These are phyloP conservation scores for Neophaeococcomyces aloes DNA, from an alignment of 2,329 filamentous ascomycete genomes.

Conservation along the genomic window DNA sequence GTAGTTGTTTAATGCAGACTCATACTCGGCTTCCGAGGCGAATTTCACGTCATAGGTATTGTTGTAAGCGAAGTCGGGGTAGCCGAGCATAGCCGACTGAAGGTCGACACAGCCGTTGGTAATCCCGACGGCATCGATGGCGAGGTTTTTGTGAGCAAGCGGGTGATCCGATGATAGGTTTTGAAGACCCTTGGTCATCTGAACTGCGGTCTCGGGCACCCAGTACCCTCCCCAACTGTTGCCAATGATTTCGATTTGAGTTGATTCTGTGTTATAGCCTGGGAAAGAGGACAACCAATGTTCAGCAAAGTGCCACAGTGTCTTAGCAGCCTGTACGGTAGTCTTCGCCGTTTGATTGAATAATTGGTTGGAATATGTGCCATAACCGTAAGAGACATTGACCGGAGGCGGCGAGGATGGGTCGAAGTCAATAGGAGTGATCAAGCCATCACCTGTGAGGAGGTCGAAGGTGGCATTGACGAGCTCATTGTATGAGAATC, in stretches of 20 bases:
- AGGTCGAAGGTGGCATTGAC: constrained; percentile 30
- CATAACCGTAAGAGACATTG: constrained; percentile 44
- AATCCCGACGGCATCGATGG: constrained; percentile 44
- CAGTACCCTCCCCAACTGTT: constrained; percentile 37
- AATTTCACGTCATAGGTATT: constrained; percentile 48
- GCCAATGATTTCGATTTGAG: constrained; percentile 31
- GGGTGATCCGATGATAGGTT: constrained; percentile 9
- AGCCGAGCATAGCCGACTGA: constrained; percentile 38
- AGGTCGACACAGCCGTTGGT: constrained; percentile 48
- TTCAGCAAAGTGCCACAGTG: constrained; percentile 46
- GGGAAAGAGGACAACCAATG: constrained; percentile 51
- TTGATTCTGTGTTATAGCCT: constrained; percentile 41
- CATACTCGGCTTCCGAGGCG: constrained; percentile 39
- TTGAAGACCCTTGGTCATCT: constrained; percentile 9
- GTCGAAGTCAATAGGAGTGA: constrained; percentile 16
- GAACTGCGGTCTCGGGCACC: constrained; percentile 32
- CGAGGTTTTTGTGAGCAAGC: constrained; percentile 3
- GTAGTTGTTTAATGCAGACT: constrained; percentile 36
- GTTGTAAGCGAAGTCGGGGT: constrained; percentile 45
- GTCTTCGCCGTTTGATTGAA: constrained; percentile 23
- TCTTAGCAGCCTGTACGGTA: constrained; percentile 37
- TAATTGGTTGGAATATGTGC: constrained; percentile 41
- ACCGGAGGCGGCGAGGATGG: constrained; percentile 29
- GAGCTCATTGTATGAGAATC: constrained; percentile 44
- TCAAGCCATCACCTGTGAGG: constrained; percentile 5